Evolutionary conservation across 1,284 basidiomycete species (phyloP), one percentile per base, ranked within the genome.

Genomic region (Moesziomyces globuligerus): DNA sequence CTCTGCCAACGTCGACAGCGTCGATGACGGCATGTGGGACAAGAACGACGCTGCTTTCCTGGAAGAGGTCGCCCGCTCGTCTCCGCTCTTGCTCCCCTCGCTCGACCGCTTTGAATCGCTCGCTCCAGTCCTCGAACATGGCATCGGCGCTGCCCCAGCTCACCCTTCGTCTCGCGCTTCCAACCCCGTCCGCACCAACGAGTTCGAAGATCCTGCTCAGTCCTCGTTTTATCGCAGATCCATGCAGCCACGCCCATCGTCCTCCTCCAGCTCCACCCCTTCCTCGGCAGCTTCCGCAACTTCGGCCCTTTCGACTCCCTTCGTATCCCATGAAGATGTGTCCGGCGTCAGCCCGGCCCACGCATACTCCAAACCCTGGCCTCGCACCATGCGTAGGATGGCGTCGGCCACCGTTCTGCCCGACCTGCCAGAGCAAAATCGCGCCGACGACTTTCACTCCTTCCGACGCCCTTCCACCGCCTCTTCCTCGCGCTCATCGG

Each of bases 31-130:
- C 28, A 60, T 71, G 53, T 71, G 68, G 68, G 68, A 71, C 48
- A 71, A 60, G 49, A 71, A 66, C 47, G 68, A 71, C 26, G 57
- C 68, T n/a, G 68, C 68, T 17, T 71, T 71, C 39, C 61, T 71
- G 42, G 48, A 71, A 29, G 57, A 71, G 20, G 61, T 71, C 21
- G 61, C 68, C 11, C 61, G 53, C 26, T 28, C 47, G n/a, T 61
- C 65, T 6, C 66, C 59, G 7, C 28, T 51, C 6, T 28, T 62
- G 7, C 47, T 56, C 20, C 24, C 21, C 34, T 52, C 53, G 0
- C 38, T 48, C 11, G 45, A 59, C 28, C 52, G 38, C 48, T 55
- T 59, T 34, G 52, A 54, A 26, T 34, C 59, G 17, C 25, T 57
- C 7, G 46, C 54, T 26, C 48, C 59, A 3, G 36, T 43, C 17